phyloP scores from a whole-genome alignment of 2,329 filamentous ascomycete species.

The Aspergillus proliferans region DNA sequence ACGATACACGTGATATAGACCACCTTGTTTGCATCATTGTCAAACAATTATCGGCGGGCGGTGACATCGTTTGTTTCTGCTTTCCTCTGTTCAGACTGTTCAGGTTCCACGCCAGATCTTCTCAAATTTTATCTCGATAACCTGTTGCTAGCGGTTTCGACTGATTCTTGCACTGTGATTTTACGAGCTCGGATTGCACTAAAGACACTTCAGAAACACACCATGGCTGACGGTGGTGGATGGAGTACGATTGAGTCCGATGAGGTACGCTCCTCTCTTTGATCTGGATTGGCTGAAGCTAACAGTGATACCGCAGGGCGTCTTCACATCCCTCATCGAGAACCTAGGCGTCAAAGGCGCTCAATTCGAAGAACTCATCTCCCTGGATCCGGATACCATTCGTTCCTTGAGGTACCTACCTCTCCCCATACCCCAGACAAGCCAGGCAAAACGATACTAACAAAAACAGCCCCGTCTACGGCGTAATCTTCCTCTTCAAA shows the following conservation, averaged over 20 bases:
- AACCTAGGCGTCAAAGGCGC: conserved; percentile 85
- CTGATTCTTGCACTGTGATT: too few relatives aligned
- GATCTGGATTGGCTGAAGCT: conserved; percentile 3
- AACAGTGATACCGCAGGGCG: conserved; percentile 53
- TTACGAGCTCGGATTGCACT: too few relatives aligned
- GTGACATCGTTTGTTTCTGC: conserved; percentile 3
- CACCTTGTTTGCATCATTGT: neutral
- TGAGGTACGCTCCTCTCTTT: conserved; percentile 54
- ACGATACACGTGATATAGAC: neutral
- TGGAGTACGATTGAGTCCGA: conserved; percentile 99
- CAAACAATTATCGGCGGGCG: neutral
- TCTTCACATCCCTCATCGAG: conserved; percentile 95
- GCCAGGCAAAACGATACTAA: neutral
- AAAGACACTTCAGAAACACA: conserved; percentile 20
- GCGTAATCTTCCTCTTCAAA: conserved; percentile 99
- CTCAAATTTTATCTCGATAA: too few relatives aligned
- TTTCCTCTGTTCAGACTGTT: conserved; percentile 22
- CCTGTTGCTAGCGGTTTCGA: too few relatives aligned
- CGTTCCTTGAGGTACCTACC: conserved; percentile 36
- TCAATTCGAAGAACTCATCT: conserved; percentile 93
- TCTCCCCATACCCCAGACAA: too few relatives aligned
- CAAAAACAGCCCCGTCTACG: conserved; percentile 65
- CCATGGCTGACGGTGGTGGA: conserved; percentile 61
- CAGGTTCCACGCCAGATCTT: neutral
- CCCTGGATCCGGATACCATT: conserved; percentile 65